Evolutionary conservation across 2,329 filamentous ascomycete species (phyloP).

Genomic region (Diaporthe destruens): DNA sequence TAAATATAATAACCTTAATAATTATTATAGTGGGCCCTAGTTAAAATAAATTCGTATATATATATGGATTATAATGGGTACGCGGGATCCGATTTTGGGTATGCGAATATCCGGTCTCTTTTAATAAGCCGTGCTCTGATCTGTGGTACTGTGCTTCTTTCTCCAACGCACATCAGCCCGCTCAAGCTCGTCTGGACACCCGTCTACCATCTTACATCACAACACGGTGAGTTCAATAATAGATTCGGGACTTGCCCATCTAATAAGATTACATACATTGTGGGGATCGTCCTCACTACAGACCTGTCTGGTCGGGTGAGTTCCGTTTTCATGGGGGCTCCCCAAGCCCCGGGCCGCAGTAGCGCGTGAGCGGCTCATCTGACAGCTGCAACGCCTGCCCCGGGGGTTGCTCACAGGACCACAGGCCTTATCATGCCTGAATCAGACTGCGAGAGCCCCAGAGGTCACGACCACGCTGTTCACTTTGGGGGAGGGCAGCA

Average conservation of each 20-base stretch:
- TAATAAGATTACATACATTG: too few species aligned
- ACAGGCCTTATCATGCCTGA: conserved; percentile 1
- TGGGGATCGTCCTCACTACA: neutral
- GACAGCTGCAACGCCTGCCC: conserved; percentile 4
- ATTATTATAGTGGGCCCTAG: too few species aligned
- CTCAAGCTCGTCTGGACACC: neutral
- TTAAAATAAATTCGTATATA: too few species aligned
- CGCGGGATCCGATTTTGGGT: too few species aligned
- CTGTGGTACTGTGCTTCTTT: neutral
- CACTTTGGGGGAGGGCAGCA: conserved; percentile 2
- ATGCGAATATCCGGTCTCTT: too few species aligned
- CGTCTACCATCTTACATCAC: neutral
- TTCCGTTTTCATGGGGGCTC: conserved; percentile 9
- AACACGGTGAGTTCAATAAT: neutral
- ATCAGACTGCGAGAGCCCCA: neutral
- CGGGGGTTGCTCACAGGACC: conserved; percentile 4
- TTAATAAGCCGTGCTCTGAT: too few species aligned
- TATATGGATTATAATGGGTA: too few species aligned
- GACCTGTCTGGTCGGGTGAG: neutral
- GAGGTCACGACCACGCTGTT: conserved; percentile 2
- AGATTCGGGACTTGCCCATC: neutral
- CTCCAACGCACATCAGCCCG: neutral
- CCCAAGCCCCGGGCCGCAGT: conserved; percentile 9
- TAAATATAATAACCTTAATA: too few species aligned
- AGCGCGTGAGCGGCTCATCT: conserved; percentile 19